These are phyloP conservation scores for Pisolithus sp. DNA, from an alignment of 768 basidiomycete species.

Conservation along the genomic window DNA sequence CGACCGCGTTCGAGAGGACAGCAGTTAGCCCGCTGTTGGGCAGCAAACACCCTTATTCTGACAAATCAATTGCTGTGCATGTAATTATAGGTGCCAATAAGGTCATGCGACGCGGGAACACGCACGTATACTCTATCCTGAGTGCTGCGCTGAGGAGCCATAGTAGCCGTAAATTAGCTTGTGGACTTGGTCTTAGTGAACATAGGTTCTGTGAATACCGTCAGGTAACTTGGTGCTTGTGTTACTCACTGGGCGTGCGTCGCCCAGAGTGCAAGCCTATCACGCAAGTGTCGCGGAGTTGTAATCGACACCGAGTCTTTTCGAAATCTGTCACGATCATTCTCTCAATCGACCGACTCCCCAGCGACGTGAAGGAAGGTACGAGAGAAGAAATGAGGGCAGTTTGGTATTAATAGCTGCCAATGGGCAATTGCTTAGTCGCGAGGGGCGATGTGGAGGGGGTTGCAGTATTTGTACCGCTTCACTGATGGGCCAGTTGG, in stretches of 20 bases:
- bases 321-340: not conserved
- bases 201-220: no score
- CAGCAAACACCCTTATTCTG: not conserved
- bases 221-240: no score
- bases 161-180: no score
- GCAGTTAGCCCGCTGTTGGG: no score
- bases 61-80: no score
- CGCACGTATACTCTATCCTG: no score
- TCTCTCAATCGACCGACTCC: not conserved
- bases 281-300: conserved; percentile 31
- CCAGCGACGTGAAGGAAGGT: not conserved
- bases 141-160: no score
- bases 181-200: no score
- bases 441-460: conserved; percentile 3
- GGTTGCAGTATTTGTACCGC: conserved; percentile 12
- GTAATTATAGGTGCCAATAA: no score
- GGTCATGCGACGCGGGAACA: no score
- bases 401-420: conserved; percentile 21
- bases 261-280: not conserved
- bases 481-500: conserved; percentile 17
- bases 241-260: no score
- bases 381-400: not conserved
- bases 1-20: not conserved
- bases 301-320: conserved; percentile 2
- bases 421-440: conserved; percentile 12